Evolutionary conservation across 2,329 filamentous ascomycete genomes (phyloP).

Genomic region (Aureobasidium namibiae): DNA sequence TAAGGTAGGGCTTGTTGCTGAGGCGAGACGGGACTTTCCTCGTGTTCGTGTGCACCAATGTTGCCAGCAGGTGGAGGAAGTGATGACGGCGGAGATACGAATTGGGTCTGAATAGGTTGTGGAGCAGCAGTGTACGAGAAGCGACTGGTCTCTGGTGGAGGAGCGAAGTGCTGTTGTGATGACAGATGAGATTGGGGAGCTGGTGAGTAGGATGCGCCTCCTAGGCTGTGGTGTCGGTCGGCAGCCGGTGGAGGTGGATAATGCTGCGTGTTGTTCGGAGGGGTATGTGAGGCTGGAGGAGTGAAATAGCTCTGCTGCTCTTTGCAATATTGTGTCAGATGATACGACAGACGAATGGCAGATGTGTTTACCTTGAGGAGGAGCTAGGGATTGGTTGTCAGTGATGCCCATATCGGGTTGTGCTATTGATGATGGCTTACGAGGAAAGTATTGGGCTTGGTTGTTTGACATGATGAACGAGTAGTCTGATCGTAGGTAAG

Average conservation of each 20-base stretch:
- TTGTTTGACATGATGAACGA: constrained; percentile 9
- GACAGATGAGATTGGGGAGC: constrained; percentile 7
- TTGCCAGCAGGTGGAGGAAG: constrained; percentile 6
- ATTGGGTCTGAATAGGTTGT: constrained; percentile 1
- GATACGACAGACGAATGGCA: neutral
- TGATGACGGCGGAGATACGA: constrained; percentile 7
- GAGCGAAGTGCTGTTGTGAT: constrained; percentile 14
- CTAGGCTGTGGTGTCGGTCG: neutral
- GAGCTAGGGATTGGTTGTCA: neutral
- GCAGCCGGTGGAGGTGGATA: constrained; percentile 3
- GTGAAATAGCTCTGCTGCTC: constrained; percentile 14
- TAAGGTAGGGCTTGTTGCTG: constrained; percentile 25
- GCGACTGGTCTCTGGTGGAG: neutral
- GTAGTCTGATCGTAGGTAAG: neutral
- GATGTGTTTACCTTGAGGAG: neutral
- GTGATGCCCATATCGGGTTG: neutral
- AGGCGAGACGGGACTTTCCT: constrained; percentile 11
- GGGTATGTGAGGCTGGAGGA: constrained; percentile 2
- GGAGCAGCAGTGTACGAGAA: neutral
- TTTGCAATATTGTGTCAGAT: neutral
- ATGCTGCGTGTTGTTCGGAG: neutral
- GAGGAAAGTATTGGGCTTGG: constrained; percentile 25
- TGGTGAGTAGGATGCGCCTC: constrained; percentile 2
- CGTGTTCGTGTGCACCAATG: neutral
- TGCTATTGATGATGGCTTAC: constrained; percentile 17